Percentiles rank a stretch among this genome's conserved stretches.
phyloP scores from a whole-genome alignment of 805 yeast genomes.

The Ogataea wickerhamii region DNA sequence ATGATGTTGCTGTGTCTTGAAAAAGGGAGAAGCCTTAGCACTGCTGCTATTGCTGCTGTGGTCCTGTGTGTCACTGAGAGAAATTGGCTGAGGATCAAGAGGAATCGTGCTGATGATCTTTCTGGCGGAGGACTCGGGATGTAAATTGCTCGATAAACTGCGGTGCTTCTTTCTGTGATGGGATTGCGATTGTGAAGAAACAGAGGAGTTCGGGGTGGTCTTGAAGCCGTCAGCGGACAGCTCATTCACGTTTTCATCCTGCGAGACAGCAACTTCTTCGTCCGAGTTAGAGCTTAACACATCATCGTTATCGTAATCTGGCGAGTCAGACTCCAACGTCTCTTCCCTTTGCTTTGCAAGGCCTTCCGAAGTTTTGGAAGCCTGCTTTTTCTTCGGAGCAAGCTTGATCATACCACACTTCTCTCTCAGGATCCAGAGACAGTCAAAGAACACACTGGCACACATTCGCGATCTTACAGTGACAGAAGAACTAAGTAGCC shows the following conservation, averaged over 20 bases:
- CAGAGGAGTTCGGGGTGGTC: conserved; percentile 21
- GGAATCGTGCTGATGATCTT: conserved; percentile 76
- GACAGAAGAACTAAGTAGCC: conserved; percentile 40
- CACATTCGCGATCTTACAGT: conserved; percentile 81
- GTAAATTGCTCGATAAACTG: conserved; percentile 49
- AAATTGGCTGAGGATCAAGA: conserved; percentile 76
- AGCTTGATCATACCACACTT: conserved; percentile 82
- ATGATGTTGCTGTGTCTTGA: conserved; percentile 8
- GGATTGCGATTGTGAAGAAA: conserved; percentile 18
- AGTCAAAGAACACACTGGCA: conserved; percentile 89
- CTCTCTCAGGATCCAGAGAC: conserved; percentile 77
- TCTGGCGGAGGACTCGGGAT: conserved; percentile 71
- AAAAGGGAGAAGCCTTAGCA: conserved; percentile 19
- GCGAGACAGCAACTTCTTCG: conserved; percentile 6
- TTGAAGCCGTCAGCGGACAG: conserved; percentile 22
- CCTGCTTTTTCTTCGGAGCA: conserved; percentile 31
- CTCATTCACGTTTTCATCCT: conserved; percentile 24
- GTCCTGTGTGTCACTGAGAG: conserved; percentile 30
- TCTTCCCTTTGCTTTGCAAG: conserved; percentile 29
- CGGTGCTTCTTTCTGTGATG: conserved; percentile 37
- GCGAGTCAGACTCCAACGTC: conserved; percentile 21
- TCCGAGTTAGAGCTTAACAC: conserved; percentile 21
- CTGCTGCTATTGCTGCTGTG: conserved; percentile 18
- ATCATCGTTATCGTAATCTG: conserved; percentile 16
- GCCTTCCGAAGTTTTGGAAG: conserved; percentile 14